These are phyloP conservation scores for Nepenthes alata DNA, from an alignment of 179 eudicot species.

Conservation along the genomic window DNA sequence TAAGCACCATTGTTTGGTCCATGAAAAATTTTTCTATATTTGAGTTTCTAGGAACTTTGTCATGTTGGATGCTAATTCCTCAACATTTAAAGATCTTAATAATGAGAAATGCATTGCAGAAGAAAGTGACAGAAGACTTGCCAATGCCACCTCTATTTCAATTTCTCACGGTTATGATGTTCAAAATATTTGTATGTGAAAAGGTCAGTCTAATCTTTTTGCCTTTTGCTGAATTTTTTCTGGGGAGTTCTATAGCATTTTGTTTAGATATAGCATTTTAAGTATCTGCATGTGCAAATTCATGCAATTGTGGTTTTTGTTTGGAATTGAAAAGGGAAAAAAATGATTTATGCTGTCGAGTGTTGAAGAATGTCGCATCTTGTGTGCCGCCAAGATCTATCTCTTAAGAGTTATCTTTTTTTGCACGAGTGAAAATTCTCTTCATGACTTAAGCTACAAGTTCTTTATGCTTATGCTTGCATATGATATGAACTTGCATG, in stretches of 20 bases:
- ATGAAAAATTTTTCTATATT: background rate
- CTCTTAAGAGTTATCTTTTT: no score
- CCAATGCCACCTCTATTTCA: conserved; percentile 94
- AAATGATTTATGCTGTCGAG: no score
- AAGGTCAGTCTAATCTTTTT: conserved; percentile 37
- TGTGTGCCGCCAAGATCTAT: no score
- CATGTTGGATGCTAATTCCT: background rate
- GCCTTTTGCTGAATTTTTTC: background rate
- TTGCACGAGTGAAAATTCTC: no score
- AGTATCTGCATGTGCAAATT: no score
- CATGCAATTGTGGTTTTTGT: no score
- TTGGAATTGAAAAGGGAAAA: no score
- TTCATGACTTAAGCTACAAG: no score
- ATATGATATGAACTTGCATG: no score
- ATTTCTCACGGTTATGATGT: conserved; percentile 66
- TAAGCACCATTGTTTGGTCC: no score
- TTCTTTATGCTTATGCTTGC: no score
- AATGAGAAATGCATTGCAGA: conserved; percentile 31
- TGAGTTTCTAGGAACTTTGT: background rate
- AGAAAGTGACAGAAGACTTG: conserved; percentile 46
- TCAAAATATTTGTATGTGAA: conserved; percentile 58
- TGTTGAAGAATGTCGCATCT: no score
- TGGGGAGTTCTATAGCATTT: background rate
- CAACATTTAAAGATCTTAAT: background rate
- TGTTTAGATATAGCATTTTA: background rate